phyloP scores from a whole-genome alignment of 345 rosid species.

The Acer negundo region DNA sequence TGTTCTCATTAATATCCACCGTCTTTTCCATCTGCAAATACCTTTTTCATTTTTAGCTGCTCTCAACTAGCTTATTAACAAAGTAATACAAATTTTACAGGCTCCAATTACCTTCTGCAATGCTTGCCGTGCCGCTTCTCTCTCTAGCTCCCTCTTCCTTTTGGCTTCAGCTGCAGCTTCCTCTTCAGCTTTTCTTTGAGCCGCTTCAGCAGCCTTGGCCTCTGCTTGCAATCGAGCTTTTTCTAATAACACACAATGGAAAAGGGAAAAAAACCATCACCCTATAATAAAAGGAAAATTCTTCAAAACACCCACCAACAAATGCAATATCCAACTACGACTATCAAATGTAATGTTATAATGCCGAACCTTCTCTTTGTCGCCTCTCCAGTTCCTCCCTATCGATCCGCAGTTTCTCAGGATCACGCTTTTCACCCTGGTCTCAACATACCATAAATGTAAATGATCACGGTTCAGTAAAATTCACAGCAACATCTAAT shows the following conservation, averaged over 20 bases:
- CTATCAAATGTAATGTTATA: background rate
- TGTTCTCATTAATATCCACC: constrained; percentile 80
- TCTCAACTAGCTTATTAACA: background rate
- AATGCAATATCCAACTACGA: background rate
- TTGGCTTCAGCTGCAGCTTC: constrained; percentile 78
- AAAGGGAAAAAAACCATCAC: background rate
- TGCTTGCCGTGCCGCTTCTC: constrained; percentile 93
- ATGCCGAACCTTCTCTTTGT: constrained; percentile 67
- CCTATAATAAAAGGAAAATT: constrained; percentile 7
- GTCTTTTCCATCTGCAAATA: constrained; percentile 87
- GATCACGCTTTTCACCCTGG: constrained; percentile 78
- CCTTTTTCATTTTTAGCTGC: constrained; percentile 10
- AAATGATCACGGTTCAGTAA: constrained; percentile 1
- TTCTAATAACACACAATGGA: constrained; percentile 44
- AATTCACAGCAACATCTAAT: background rate
- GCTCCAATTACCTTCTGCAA: constrained; percentile 55
- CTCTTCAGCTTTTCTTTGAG: constrained; percentile 65
- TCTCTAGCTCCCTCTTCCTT: constrained; percentile 75
- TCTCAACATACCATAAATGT: constrained; percentile 21
- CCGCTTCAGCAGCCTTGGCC: constrained; percentile 87
- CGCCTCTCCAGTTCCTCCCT: constrained; percentile 82
- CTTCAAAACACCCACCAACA: constrained; percentile 3
- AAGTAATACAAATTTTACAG: background rate
- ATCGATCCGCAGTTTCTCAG: constrained; percentile 70
- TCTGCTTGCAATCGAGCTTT: constrained; percentile 79